Percentiles rank a stretch among this genome's conserved stretches.
phyloP scores from a whole-genome alignment of 768 basidiomycete species.

The Rhizopogon vinicolor region DNA sequence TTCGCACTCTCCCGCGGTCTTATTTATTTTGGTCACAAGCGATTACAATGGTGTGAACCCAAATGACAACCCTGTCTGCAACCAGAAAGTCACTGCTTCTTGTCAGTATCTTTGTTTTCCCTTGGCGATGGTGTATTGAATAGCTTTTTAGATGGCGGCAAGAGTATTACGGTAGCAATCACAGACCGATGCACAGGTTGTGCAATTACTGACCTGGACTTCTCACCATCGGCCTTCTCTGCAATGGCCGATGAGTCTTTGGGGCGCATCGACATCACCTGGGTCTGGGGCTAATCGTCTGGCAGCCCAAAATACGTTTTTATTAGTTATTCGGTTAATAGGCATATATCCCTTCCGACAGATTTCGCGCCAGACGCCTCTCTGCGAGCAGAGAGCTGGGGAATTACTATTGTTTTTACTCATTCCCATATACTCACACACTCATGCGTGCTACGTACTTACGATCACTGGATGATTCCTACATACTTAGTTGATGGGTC shows the following conservation, averaged over 20 bases:
- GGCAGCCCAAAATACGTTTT: slow-evolving; percentile 3
- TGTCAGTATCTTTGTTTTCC: slow-evolving; percentile 38
- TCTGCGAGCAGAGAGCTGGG: slow-evolving; percentile 24
- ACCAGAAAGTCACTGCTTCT: slow-evolving; percentile 32
- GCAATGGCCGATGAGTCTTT: slow-evolving; percentile 35
- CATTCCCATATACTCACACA: slow-evolving; percentile 16
- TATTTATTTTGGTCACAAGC: slow-evolving; percentile 27
- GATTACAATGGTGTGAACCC: slow-evolving; percentile 57
- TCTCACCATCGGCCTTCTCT: slow-evolving; percentile 56
- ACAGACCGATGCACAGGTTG: slow-evolving; percentile 66
- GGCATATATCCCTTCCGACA: background rate
- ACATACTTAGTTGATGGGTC: slow-evolving; percentile 25
- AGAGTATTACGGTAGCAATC: slow-evolving; percentile 42
- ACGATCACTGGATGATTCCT: slow-evolving; percentile 5
- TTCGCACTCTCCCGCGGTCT: background rate
- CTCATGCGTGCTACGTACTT: slow-evolving; percentile 18
- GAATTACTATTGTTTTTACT: slow-evolving; percentile 9
- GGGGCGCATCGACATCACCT: slow-evolving; percentile 54
- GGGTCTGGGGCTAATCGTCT: slow-evolving; percentile 38
- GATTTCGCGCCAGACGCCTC: slow-evolving; percentile 1
- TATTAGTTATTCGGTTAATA: slow-evolving; percentile 22
- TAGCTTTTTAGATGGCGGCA: slow-evolving; percentile 43
- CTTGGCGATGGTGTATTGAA: background rate
- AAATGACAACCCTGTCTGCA: slow-evolving; percentile 74
- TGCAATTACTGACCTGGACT: slow-evolving; percentile 47